phyloP scores from a whole-genome alignment of 148 eudicot genomes.

The Chenopodium suecicum region DNA sequence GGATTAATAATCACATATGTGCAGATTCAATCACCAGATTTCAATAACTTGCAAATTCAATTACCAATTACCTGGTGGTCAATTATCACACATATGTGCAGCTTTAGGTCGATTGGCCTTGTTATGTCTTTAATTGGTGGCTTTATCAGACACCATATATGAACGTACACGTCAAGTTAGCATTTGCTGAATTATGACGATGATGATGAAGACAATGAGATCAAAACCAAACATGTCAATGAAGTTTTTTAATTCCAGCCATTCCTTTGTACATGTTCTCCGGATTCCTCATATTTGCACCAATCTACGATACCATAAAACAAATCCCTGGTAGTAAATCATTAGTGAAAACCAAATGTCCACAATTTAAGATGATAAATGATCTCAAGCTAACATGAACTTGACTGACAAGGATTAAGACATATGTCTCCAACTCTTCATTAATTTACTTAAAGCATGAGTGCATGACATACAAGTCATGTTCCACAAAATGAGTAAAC shows the following conservation, averaged over 20 bases:
- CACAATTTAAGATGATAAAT: constrained; percentile 26
- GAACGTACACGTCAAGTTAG: too few species aligned
- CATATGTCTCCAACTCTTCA: background rate
- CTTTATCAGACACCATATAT: too few species aligned
- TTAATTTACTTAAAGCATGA: background rate
- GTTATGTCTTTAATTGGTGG: too few species aligned
- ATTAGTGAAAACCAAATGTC: constrained; percentile 75
- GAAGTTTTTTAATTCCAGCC: constrained; percentile 37
- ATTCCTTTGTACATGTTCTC: constrained; percentile 39
- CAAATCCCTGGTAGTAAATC: constrained; percentile 81
- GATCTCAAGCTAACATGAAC: constrained; percentile 21
- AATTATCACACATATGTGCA: too few species aligned
- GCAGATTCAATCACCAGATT: too few species aligned
- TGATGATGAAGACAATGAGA: background rate
- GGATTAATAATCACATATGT: too few species aligned
- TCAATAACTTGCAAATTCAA: too few species aligned
- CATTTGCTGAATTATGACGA: too few species aligned
- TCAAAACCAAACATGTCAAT: constrained; percentile 72
- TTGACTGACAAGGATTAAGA: constrained; percentile 4
- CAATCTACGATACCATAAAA: constrained; percentile 83
- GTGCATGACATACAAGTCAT: background rate
- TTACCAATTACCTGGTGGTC: too few species aligned
- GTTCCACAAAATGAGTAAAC: background rate
- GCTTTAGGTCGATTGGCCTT: too few species aligned
- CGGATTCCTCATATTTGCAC: constrained; percentile 52